Conservation (phyloP, 352 stramenopile species). For the Blastocystis sp. region DNA sequence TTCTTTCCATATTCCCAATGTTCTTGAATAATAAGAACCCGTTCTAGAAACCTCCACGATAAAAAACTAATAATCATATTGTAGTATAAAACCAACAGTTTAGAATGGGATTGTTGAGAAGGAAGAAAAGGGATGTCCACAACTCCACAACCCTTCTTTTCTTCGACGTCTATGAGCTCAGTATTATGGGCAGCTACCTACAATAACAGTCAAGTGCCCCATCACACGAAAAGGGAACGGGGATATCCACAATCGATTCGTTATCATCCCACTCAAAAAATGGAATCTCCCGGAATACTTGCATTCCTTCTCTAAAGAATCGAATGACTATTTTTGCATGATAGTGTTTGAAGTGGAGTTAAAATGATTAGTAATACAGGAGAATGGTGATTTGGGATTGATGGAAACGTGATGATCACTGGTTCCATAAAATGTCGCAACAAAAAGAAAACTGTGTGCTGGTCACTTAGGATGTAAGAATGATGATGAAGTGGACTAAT, state of each 20-base stretch:
- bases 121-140: not conserved
- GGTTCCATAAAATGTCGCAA: too few relatives aligned
- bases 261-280: not conserved
- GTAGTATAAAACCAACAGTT: not conserved
- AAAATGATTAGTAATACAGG: too few relatives aligned
- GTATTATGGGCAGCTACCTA: not conserved
- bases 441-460: too few relatives aligned
- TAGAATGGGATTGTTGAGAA: not conserved
- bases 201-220: not conserved
- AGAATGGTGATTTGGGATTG: too few relatives aligned
- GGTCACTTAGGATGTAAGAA: too few relatives aligned
- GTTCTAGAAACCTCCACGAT: not conserved
- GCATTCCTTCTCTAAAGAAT: not conserved
- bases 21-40: not conserved
- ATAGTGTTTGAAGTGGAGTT: not conserved
- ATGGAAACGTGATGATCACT: too few relatives aligned
- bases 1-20: not conserved
- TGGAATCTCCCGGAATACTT: not conserved
- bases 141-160: not conserved
- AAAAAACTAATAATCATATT: not conserved
- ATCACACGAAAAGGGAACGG: not conserved
- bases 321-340: not conserved
- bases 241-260: not conserved
- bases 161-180: not conserved
- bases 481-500: too few relatives aligned